Base-by-base conservation (phyloP, 1,284 basidiomycete genomes). In the Schizopora paradoxa region DNA sequence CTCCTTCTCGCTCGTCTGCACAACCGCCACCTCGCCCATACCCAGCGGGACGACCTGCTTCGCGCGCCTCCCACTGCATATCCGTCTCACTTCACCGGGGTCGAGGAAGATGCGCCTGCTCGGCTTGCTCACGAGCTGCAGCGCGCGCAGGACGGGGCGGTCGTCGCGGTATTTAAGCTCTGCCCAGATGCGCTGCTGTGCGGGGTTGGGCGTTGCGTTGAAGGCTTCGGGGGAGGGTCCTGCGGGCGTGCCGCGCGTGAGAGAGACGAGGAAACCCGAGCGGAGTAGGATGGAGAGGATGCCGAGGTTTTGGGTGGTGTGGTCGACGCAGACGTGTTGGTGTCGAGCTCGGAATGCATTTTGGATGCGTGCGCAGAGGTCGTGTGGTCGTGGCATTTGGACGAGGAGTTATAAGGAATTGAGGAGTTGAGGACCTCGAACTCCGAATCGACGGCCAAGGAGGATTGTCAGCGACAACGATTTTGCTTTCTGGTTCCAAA, bases 111-210 rank as follows among this genome's bases (percentile, higher is more conserved):
- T 72, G 36, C 79, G 74, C 57, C 82, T 78, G 59, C 79, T 84
- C 3, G 89, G 87, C 60, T 74, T 79, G 64, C 79, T 82, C 55
- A 92, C 72, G 57, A 88, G 73, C 54, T 79, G 73, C 80, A 90
- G 86, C 54, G 72, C 60, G 43, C 68, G 73, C 48, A 95, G 70
- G 14, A 94, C 88, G 1, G 91, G 87, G 23, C 79, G 66, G 65
- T 94, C 89, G 54, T 89, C 82, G 41, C 89, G 76, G 66, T 91
- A 94, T 65, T 95, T 95, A 54, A 95, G 78, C 51, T 88, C 80
- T 2, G 87, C 87, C 90, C 91, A 93, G 63, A 95, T 86, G 26
- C 88, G 76, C 25, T 72, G 72, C 51, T 88, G 72, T 1, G 78
- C 69, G 23, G 80, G 77, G 52, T 65, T 41, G 7, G 18, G 11